phyloP scores from a whole-genome alignment of 1,284 basidiomycete genomes.

The Anthracocystis walkeri region DNA sequence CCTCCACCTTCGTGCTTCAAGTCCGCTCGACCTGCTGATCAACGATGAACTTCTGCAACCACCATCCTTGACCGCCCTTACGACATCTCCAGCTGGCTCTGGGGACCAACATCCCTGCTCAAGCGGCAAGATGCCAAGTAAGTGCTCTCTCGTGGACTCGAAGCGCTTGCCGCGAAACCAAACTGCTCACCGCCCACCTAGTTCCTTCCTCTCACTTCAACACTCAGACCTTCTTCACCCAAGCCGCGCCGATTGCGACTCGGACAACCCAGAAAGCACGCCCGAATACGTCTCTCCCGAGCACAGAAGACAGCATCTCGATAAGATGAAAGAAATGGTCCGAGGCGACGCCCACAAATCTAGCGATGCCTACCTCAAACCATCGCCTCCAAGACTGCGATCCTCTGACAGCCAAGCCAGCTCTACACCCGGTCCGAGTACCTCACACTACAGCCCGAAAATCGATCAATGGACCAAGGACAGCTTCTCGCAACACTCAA shows the following conservation, averaged over 20 bases:
- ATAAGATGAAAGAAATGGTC: neutral
- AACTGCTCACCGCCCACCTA: no score
- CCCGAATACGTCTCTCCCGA: neutral
- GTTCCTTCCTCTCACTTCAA: no score
- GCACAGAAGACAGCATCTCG: neutral
- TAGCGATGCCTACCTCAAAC: neutral
- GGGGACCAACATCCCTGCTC: no score
- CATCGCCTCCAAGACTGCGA: neutral
- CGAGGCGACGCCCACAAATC: neutral
- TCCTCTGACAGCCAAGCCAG: neutral
- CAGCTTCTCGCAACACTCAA: neutral
- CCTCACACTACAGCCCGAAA: no score
- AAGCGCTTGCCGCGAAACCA: no score
- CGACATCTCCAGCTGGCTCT: neutral
- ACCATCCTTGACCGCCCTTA: neutral
- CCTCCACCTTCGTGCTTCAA: slow-evolving; percentile 14
- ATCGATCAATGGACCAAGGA: neutral
- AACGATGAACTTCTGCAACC: slow-evolving; percentile 4
- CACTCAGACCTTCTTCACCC: neutral
- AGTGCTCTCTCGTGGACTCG: no score
- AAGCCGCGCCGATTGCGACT: neutral
- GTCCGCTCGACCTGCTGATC: neutral
- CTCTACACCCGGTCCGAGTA: neutral
- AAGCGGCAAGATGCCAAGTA: no score
- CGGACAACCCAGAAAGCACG: slow-evolving; percentile 7